Conservation (phyloP, 352 stramenopile genomes). For the Globisporangium emineosum region DNA sequence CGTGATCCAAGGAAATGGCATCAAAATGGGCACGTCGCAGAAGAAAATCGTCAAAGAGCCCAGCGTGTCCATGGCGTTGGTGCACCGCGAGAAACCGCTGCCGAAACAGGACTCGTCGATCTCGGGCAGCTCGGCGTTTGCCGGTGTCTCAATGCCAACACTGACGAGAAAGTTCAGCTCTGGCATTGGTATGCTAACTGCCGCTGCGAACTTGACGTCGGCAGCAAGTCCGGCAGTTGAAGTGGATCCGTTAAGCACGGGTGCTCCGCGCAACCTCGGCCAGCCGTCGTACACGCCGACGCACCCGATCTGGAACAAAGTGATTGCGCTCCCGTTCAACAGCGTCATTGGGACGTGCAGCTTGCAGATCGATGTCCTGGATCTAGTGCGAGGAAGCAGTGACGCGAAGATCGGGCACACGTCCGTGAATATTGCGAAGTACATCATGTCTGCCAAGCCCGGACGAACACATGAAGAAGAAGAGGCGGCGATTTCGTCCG, state of each 20-base stretch:
- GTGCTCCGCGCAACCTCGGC: slow-evolving; percentile 47
- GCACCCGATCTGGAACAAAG: slow-evolving; percentile 81
- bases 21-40: slow-evolving; percentile 63
- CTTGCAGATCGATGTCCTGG: slow-evolving; percentile 72
- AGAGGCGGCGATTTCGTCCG: slow-evolving; percentile 64
- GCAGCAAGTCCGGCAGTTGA: slow-evolving; percentile 30
- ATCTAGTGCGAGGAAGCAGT: slow-evolving; percentile 39
- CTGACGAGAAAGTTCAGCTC: slow-evolving; percentile 75
- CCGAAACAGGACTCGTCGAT: slow-evolving; percentile 30
- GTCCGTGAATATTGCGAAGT: slow-evolving; percentile 79
- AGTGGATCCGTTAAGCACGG: slow-evolving; percentile 49
- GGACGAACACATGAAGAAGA: slow-evolving; percentile 43
- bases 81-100: slow-evolving; percentile 59
- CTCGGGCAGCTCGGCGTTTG: slow-evolving; percentile 31
- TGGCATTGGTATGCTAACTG: slow-evolving; percentile 53
- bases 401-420: slow-evolving; percentile 60
- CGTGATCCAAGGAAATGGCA: slow-evolving; percentile 78
- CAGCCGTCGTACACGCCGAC: slow-evolving; percentile 61
- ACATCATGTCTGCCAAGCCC: slow-evolving; percentile 61
- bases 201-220: slow-evolving; percentile 33
- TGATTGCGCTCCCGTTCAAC: slow-evolving; percentile 73
- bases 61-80: slow-evolving; percentile 49
- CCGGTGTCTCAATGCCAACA: slow-evolving; percentile 63
- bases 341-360: slow-evolving; percentile 74
- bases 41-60: slow-evolving; percentile 73